Percentiles rank a stretch among this genome's conserved stretches.
phyloP scores from a whole-genome alignment of 371 early-diverging fungal genomes.

The Syncephalastrum sp. region DNA sequence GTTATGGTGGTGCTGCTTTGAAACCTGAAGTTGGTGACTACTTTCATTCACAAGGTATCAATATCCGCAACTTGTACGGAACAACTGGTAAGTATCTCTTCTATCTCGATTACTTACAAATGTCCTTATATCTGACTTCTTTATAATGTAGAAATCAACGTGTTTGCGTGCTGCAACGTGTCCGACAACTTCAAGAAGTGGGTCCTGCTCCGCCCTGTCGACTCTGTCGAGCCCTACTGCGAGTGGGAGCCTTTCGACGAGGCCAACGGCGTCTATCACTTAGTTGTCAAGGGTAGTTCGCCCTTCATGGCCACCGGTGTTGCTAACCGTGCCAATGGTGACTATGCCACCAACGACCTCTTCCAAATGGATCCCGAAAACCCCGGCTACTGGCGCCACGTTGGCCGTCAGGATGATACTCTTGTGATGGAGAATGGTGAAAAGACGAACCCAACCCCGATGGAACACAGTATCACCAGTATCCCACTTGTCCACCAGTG shows the following conservation, averaged over 20 bases:
- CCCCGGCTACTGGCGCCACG: slow-evolving; percentile 17
- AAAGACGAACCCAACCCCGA: slow-evolving; percentile 39
- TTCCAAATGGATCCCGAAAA: slow-evolving; percentile 10
- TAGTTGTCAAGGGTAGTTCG: slow-evolving; percentile 4
- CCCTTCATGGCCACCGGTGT: slow-evolving; percentile 16
- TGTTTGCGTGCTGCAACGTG: not conserved
- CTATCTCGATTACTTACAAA: not conserved
- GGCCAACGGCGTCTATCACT: not conserved
- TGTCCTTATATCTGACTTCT: not conserved
- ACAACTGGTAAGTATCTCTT: slow-evolving; percentile 7
- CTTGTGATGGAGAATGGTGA: slow-evolving; percentile 40
- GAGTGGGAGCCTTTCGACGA: slow-evolving; percentile 10
- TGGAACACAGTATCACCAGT: slow-evolving; percentile 25
- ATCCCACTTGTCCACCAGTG: slow-evolving; percentile 17
- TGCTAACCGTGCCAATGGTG: slow-evolving; percentile 24
- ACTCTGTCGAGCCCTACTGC: not conserved
- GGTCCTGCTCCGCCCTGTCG: not conserved
- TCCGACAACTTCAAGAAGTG: not conserved
- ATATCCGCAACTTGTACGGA: slow-evolving; percentile 4
- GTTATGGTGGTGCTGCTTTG: slow-evolving; percentile 10
- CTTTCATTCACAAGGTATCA: not conserved
- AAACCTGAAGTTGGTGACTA: slow-evolving; percentile 5
- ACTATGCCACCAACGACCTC: slow-evolving; percentile 29
- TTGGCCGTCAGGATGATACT: slow-evolving; percentile 34
- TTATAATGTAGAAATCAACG: not conserved